Evolutionary conservation across 2,329 filamentous ascomycete species (phyloP), one percentile per base, ranked within the genome.

Genomic region (Aschersonia sp.): DNA sequence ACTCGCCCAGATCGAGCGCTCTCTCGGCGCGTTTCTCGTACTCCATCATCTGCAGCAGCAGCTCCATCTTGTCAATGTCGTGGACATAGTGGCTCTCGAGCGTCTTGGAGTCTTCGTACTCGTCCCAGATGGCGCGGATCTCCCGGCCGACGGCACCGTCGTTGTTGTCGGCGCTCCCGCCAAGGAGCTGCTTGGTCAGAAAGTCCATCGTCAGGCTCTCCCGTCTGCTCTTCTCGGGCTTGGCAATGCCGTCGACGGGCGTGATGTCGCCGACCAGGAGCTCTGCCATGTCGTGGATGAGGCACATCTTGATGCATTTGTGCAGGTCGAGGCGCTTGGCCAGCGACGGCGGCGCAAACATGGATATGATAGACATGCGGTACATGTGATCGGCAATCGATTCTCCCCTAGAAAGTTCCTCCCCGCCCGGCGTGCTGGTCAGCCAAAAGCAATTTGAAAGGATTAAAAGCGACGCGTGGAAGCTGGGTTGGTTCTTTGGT

Each of bases 321-420:
- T 76, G 67, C 40, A 95, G 74, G 61, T 97, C 84, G 58, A 97
- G 72, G 40, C 76, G 76, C 0, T 78, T 67, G 2, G 80, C 73
- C 9, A 95, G 77, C 1, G 83, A 68, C 0, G 85, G 74, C 2
- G 92, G 90, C 2, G 87, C 88, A 54, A 95, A 78, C 81, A 98
- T 86, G 53, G 87, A 88, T 64, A 98, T 87, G 55, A 98, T 77
- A 45, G 89, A 87, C 92, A 98, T 98, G 67, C 92, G 88, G 68
- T 97, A 98, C 92, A 98, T 98, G 74, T 98, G 92, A 69, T 98
- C 92, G 47, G 87, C 77, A 60, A 98, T 95, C 2, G 87, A 94
- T 66, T 98, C 92, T 62, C 87, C 84, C 49, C 75, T 81, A 52
- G 5, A 37, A 37, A 12, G 8, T 9, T 37, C 32, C 22, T 3